A percentile compares a stretch with the other conserved stretches of the same genome.
Conservation (phyloP, 2,329 filamentous ascomycete species). For the Aspergillus ochraceus region DNA sequence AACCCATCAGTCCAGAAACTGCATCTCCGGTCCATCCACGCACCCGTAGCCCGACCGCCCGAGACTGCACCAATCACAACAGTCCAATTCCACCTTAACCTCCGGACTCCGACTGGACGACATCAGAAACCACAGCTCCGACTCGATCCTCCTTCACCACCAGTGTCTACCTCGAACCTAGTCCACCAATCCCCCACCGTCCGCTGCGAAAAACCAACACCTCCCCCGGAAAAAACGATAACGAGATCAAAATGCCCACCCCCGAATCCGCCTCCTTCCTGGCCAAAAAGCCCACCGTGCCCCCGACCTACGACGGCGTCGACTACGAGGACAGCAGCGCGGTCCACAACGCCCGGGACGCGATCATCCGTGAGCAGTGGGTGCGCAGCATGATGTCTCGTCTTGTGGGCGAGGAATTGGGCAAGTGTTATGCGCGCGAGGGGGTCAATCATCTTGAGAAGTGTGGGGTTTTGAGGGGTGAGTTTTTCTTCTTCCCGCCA, state of each 20-base stretch:
- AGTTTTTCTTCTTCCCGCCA: conserved; percentile 30
- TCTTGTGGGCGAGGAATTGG: conserved; percentile 65
- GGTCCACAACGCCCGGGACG: conserved; percentile 64
- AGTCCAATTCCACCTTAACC: conserved; percentile 21
- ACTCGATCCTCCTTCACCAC: conserved; percentile 8
- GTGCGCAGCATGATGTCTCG: conserved; percentile 69
- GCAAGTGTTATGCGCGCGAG: conserved; percentile 65
- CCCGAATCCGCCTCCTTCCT: conserved; percentile 65
- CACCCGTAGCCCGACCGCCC: conserved; percentile 22
- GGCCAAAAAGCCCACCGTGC: conserved; percentile 64
- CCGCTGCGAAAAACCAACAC: too few species aligned
- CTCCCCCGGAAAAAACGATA: not conserved
- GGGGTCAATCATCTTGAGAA: conserved; percentile 69
- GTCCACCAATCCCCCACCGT: too few species aligned
- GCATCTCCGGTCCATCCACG: not conserved
- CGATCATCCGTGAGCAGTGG: conserved; percentile 68
- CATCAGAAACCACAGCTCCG: conserved; percentile 16
- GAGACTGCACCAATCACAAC: conserved; percentile 26
- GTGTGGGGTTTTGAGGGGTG: conserved; percentile 65
- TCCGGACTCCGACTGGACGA: conserved; percentile 7
- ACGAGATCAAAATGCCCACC: conserved; percentile 56
- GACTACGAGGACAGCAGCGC: conserved; percentile 66
- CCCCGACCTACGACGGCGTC: conserved; percentile 66
- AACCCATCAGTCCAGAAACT: not conserved
- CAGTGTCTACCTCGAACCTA: not conserved